Conservation (phyloP, 306 rosid species). For the Clitoria ternatea region DNA sequence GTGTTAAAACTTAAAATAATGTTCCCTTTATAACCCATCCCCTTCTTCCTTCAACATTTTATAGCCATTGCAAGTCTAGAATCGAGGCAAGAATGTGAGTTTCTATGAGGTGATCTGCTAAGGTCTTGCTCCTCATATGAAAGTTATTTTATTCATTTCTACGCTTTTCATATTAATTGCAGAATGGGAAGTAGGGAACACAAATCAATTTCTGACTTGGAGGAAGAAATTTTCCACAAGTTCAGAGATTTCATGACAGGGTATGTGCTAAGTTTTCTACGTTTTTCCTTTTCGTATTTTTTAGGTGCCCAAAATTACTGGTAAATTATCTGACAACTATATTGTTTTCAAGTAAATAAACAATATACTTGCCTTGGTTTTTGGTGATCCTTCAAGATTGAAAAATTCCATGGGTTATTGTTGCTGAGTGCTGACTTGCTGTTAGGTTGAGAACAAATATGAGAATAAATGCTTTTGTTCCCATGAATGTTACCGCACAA, state of each 20-base stretch:
- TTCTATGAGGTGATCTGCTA: background rate
- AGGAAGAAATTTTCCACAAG: slow-evolving; percentile 31
- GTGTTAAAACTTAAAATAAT: no score
- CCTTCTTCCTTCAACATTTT: no score
- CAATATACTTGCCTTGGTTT: background rate
- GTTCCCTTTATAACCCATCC: no score
- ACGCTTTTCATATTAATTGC: background rate
- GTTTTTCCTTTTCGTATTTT: background rate
- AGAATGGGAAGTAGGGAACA: slow-evolving; percentile 37
- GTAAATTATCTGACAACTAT: background rate
- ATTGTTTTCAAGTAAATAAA: background rate
- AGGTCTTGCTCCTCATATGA: background rate
- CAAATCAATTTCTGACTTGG: slow-evolving; percentile 22
- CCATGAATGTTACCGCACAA: background rate
- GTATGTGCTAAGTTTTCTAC: slow-evolving; percentile 32
- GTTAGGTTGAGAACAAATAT: background rate
- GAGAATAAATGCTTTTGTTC: background rate
- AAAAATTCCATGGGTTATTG: background rate
- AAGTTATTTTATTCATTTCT: background rate
- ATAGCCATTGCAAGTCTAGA: background rate
- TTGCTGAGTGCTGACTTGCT: no score
- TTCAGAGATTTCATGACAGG: slow-evolving; percentile 65
- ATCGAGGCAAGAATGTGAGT: background rate
- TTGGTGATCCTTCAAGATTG: background rate
- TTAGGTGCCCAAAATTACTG: background rate